phyloP scores from a whole-genome alignment of 1,284 basidiomycete species.

The Ceratobasidium sp. region DNA sequence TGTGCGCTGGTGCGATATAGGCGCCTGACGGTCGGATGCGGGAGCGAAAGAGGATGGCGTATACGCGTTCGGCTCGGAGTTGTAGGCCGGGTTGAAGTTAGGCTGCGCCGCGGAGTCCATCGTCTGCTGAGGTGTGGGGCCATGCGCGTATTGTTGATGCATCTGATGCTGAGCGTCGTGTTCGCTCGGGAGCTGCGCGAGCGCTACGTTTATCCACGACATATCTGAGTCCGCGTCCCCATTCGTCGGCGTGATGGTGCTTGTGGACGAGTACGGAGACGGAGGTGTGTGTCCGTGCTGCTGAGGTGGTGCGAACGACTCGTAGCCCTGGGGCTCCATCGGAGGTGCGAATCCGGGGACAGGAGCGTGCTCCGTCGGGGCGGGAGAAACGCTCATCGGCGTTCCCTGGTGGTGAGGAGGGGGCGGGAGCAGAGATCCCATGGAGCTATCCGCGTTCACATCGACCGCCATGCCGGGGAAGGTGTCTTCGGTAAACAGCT shows the following conservation, averaged over 20 bases:
- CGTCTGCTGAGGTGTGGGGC: conserved; percentile 24
- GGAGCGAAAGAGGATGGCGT: neutral
- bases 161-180: conserved; percentile 28
- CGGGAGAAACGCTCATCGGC: conserved; percentile 26
- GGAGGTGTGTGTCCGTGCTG: conserved; percentile 6
- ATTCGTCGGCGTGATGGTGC: conserved; percentile 19
- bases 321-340: conserved; percentile 11
- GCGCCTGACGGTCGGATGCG: conserved; percentile 26
- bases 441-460: conserved; percentile 12
- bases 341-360: conserved; percentile 16
- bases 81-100: conserved; percentile 1
- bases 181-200: conserved; percentile 43
- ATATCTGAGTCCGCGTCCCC: conserved; percentile 36
- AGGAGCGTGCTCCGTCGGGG: conserved; percentile 19
- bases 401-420: neutral
- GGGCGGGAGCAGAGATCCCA: conserved; percentile 12
- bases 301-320: conserved; percentile 24
- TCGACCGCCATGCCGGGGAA: conserved; percentile 33
- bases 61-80: neutral
- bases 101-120: neutral
- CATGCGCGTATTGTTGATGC: neutral
- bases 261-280: conserved; percentile 23
- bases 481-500: conserved; percentile 38
- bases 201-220: conserved; percentile 41
- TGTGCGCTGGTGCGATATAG: conserved; percentile 36